Conservation (phyloP, 2,329 filamentous ascomycete species). For the Alternaria brassicae region DNA sequence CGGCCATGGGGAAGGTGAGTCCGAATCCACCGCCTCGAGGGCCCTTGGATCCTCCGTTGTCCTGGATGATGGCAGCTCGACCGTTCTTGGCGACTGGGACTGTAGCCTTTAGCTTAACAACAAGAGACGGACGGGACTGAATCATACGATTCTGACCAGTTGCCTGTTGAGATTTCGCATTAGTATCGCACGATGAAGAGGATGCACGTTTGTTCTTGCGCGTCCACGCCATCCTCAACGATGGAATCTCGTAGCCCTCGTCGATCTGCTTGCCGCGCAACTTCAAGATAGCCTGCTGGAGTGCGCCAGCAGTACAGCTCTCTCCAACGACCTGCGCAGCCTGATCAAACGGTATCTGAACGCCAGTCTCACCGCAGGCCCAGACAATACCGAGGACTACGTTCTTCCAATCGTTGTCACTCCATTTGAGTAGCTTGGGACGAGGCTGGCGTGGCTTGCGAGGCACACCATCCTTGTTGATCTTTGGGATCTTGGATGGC, state of each 20-base stretch:
- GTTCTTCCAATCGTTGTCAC: constrained; percentile 38
- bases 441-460: constrained; percentile 44
- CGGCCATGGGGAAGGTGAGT: neutral
- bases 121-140: constrained; percentile 12
- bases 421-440: constrained; percentile 40
- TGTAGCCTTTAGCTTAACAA: constrained; percentile 19
- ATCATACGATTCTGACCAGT: constrained; percentile 6
- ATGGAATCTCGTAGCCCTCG: constrained; percentile 31
- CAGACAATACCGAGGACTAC: constrained; percentile 39
- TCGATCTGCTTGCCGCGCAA: constrained; percentile 30
- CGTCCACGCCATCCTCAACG: constrained; percentile 35
- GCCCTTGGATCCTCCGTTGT: neutral
- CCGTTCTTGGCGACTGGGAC: neutral
- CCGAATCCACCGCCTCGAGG: neutral
- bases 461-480: constrained; percentile 37
- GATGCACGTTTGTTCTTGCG: constrained; percentile 20
- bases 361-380: constrained; percentile 38
- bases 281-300: constrained; percentile 48
- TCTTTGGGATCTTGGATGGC: constrained; percentile 27
- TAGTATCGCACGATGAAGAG: constrained; percentile 14
- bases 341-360: constrained; percentile 42
- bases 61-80: neutral
- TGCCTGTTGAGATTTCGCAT: neutral
- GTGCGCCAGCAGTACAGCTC: constrained; percentile 34
- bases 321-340: constrained; percentile 35